Conservation (phyloP, 306 rosid genomes). For the cucumber (Cucumis sativus) region DNA sequence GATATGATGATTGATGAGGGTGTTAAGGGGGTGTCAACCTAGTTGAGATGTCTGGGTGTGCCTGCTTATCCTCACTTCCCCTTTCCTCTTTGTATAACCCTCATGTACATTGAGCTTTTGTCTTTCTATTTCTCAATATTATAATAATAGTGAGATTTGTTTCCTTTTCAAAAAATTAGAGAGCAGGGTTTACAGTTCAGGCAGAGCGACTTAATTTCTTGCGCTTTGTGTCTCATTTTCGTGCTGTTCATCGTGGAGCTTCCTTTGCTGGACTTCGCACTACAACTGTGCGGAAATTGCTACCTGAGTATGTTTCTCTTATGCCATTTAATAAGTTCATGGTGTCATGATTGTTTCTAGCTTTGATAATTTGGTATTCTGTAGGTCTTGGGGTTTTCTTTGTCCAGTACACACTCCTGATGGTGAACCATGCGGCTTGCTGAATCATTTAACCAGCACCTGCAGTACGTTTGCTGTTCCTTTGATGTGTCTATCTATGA, state of each 20-base stretch:
- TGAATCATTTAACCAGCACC: conserved; percentile 74
- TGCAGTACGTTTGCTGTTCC: conserved; percentile 45
- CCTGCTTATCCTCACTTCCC: no score
- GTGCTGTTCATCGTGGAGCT: conserved; percentile 96
- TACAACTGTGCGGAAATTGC: conserved; percentile 86
- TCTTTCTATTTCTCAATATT: no score
- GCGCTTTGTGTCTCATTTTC: conserved; percentile 85
- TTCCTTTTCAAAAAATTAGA: conserved; percentile 18
- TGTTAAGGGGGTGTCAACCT: no score
- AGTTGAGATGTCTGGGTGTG: no score
- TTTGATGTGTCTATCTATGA: background rate
- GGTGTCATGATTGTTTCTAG: background rate
- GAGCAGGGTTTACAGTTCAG: conserved; percentile 76
- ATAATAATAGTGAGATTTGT: no score
- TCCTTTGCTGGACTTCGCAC: conserved; percentile 93
- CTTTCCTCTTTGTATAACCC: no score
- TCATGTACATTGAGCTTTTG: no score
- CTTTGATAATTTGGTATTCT: conserved; percentile 8
- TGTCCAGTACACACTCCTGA: conserved; percentile 99
- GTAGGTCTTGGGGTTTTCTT: conserved; percentile 96
- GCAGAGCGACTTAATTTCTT: conserved; percentile 86
- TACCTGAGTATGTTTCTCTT: conserved; percentile 66
- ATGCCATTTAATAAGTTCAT: conserved; percentile 1
- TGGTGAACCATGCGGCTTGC: conserved; percentile 97
- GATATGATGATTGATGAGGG: no score